Conservation (phyloP, 169 alveolate genomes). For the Plasmodium blacklocki region DNA sequence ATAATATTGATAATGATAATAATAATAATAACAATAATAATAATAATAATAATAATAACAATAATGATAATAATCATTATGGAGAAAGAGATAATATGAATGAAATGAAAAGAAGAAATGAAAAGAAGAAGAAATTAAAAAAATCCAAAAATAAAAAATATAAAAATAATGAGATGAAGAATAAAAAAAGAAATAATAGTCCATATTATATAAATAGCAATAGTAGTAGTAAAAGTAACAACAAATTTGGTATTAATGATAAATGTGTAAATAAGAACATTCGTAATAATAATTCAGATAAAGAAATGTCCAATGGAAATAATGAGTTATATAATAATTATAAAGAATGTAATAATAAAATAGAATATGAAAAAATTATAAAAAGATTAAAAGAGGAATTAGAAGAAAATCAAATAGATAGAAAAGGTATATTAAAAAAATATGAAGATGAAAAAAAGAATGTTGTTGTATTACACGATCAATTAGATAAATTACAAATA, state of each 20-base stretch:
- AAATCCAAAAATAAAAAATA: too few relatives aligned
- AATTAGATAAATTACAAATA: conserved; percentile 37
- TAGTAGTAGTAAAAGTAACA: background rate
- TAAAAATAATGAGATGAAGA: too few relatives aligned
- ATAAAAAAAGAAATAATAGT: background rate
- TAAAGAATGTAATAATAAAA: background rate
- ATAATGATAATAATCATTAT: too few relatives aligned
- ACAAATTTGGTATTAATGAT: background rate
- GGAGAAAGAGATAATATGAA: too few relatives aligned
- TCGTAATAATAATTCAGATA: conserved; percentile 7
- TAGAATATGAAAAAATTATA: conserved; percentile 1
- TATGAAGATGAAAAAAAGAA: conserved; percentile 56
- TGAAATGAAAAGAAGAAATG: too few relatives aligned
- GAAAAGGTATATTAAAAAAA: conserved; percentile 25
- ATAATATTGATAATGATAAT: too few relatives aligned
- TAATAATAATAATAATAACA: too few relatives aligned
- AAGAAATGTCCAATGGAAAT: conserved; percentile 1
- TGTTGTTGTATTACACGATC: conserved; percentile 20
- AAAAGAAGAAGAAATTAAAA: too few relatives aligned
- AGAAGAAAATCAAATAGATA: conserved; percentile 13
- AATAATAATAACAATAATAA: too few relatives aligned
- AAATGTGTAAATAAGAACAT: background rate
- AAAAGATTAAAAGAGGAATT: conserved; percentile 26
- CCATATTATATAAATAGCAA: background rate
- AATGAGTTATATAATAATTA: background rate